These are phyloP conservation scores for Omphalotus olearius DNA, from an alignment of 1,284 basidiomycete species.

Conservation along the genomic window DNA sequence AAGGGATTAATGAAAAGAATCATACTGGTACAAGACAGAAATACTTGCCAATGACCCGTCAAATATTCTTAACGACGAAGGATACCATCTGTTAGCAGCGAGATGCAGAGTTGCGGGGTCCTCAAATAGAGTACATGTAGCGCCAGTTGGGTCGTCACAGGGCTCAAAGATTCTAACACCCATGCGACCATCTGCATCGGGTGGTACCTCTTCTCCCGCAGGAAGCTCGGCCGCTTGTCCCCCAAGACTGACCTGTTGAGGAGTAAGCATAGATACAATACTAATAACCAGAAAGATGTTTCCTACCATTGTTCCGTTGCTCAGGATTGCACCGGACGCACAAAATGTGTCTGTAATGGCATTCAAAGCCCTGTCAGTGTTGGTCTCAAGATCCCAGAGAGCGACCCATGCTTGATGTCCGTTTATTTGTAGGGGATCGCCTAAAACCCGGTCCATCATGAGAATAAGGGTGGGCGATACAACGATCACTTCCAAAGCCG, in stretches of 20 bases:
- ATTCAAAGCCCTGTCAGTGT: conserved; percentile 35
- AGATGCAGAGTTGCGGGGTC: conserved; percentile 34
- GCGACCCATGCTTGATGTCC: conserved; percentile 41
- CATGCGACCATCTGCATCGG: conserved; percentile 27
- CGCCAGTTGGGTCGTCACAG: conserved; percentile 32
- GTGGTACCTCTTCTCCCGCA: conserved; percentile 15
- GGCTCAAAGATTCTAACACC: conserved; percentile 38
- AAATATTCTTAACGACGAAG: conserved; percentile 36
- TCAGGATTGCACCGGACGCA: conserved; percentile 43
- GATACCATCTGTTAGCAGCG: conserved; percentile 39
- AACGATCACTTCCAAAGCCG: conserved; percentile 43
- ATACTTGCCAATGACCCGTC: conserved; percentile 27
- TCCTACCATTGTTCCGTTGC: conserved; percentile 43
- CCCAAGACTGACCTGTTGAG: conserved; percentile 34
- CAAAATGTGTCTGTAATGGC: conserved; percentile 50
- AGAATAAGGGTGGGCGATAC: conserved; percentile 40
- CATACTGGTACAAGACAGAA: neutral
- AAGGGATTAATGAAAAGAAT: neutral
- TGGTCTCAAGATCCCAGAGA: conserved; percentile 40
- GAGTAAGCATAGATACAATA: no score
- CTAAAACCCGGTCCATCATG: conserved; percentile 41
- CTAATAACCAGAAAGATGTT: no score
- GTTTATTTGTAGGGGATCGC: conserved; percentile 40
- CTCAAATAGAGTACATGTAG: conserved; percentile 29
- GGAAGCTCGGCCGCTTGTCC: conserved; percentile 29